Conservation (phyloP, 1,139 yeast genomes). For the Debaryomycetaceae sp. region DNA sequence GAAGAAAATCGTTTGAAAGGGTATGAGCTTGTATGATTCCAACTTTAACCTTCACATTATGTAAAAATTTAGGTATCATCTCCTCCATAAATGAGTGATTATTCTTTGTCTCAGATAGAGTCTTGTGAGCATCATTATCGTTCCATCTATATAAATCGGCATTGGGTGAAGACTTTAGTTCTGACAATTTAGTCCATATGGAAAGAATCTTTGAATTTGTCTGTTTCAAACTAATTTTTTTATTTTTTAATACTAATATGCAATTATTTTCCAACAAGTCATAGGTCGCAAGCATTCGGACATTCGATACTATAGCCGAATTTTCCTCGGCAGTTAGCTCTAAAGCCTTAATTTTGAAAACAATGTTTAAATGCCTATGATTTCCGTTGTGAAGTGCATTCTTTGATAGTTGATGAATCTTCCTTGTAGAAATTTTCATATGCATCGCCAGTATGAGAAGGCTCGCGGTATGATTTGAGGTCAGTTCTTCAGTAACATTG, state of each 20-base stretch:
- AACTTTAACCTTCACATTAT: not conserved
- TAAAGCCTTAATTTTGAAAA: constrained; percentile 32
- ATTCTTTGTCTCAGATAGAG: not conserved
- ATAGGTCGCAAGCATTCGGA: constrained; percentile 26
- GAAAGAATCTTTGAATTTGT: constrained; percentile 21
- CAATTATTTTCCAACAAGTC: constrained; percentile 20
- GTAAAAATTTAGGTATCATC: not conserved
- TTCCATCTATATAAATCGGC: too few relatives aligned
- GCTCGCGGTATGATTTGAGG: constrained; percentile 8
- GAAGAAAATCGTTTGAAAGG: not conserved
- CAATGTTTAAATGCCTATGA: constrained; percentile 14
- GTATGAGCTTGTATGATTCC: not conserved
- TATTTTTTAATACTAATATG: constrained; percentile 24
- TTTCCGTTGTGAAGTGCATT: constrained; percentile 4
- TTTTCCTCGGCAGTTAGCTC: constrained; percentile 34
- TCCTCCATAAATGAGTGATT: not conserved
- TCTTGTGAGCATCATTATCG: not conserved
- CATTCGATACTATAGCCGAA: constrained; percentile 24
- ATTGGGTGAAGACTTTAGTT: too few relatives aligned
- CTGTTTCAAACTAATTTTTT: constrained; percentile 29
- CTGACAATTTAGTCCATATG: too few relatives aligned
- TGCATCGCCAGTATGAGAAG: constrained; percentile 23
- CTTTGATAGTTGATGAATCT: constrained; percentile 12
- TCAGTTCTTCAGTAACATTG: not conserved
- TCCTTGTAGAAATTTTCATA: constrained; percentile 27